Percentiles rank a stretch among this genome's conserved stretches.
phyloP scores from a whole-genome alignment of 2,329 filamentous ascomycete species.

The Diaporthe australafricana region DNA sequence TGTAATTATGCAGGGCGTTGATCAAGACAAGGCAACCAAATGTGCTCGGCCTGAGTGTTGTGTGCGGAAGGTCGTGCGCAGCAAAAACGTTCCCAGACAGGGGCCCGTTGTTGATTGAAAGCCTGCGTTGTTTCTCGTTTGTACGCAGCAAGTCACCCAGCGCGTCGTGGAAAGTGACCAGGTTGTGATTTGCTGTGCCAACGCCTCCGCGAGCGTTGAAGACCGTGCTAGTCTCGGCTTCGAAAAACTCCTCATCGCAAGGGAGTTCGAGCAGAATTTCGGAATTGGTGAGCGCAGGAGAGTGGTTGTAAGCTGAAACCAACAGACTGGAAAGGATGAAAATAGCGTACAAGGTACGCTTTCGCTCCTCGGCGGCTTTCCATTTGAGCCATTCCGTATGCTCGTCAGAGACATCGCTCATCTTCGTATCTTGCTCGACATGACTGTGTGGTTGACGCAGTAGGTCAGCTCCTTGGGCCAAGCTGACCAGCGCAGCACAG shows the following conservation, averaged over 20 bases:
- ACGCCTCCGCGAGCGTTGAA: constrained; percentile 84
- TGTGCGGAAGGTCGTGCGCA: constrained; percentile 63
- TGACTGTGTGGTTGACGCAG: constrained; percentile 58
- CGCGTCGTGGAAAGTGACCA: constrained; percentile 83
- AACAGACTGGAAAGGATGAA: constrained; percentile 92
- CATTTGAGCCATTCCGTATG: constrained; percentile 87
- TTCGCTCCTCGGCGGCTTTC: constrained; percentile 90
- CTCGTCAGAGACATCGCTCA: constrained; percentile 67
- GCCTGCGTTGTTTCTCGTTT: constrained; percentile 72
- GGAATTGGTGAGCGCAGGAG: constrained; percentile 91
- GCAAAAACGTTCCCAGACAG: constrained; percentile 58
- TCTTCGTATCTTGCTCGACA: constrained; percentile 66
- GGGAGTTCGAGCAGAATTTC: constrained; percentile 91
- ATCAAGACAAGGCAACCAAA: constrained; percentile 94
- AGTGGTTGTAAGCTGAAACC: constrained; percentile 92
- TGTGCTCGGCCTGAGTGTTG: constrained; percentile 83
- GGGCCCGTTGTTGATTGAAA: constrained; percentile 51
- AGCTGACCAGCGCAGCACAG: constrained; percentile 88
- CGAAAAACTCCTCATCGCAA: constrained; percentile 92
- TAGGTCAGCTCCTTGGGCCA: constrained; percentile 89
- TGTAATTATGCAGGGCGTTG: constrained; percentile 96
- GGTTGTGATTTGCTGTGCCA: constrained; percentile 75
- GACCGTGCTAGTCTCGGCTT: constrained; percentile 82
- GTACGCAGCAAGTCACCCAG: constrained; percentile 84
- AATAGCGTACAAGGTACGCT: constrained; percentile 90